phyloP scores from a whole-genome alignment of 441 rosid genomes.

The Caryocar brasiliense region DNA sequence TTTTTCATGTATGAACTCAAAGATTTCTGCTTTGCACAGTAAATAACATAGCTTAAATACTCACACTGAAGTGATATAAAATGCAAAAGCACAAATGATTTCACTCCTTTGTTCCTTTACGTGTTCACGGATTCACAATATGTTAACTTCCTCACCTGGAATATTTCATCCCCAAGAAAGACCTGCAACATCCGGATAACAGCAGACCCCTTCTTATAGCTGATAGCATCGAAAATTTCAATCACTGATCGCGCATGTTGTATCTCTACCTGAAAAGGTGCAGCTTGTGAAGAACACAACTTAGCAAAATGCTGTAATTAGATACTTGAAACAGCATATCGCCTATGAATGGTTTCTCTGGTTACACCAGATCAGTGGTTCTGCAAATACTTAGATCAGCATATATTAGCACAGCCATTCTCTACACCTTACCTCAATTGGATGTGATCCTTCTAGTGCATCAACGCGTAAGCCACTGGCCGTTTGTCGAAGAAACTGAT shows the following conservation, averaged over 20 bases:
- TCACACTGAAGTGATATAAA: background rate
- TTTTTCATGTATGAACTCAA: constrained; percentile 23
- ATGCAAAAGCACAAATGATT: too few species aligned
- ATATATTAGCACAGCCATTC: too few species aligned
- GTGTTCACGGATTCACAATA: too few species aligned
- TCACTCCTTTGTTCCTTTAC: too few species aligned
- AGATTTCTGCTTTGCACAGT: constrained; percentile 15
- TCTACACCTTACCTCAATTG: constrained; percentile 29
- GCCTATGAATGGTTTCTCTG: too few species aligned
- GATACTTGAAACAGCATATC: too few species aligned
- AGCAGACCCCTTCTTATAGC: constrained; percentile 35
- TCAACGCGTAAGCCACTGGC: constrained; percentile 19
- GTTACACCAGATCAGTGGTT: too few species aligned
- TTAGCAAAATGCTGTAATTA: background rate
- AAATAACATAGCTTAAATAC: background rate
- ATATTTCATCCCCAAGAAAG: constrained; percentile 25
- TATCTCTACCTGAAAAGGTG: constrained; percentile 21
- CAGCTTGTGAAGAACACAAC: background rate
- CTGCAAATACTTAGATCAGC: too few species aligned
- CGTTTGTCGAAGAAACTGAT: constrained; percentile 22
- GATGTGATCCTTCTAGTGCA: constrained; percentile 25
- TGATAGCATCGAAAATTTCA: constrained; percentile 27
- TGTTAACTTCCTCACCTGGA: constrained; percentile 18
- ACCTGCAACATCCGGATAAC: constrained; percentile 30
- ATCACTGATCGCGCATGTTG: constrained; percentile 15